Evolutionary conservation across 441 rosid genomes (phyloP).

Genomic region (Manihot esculenta): DNA sequence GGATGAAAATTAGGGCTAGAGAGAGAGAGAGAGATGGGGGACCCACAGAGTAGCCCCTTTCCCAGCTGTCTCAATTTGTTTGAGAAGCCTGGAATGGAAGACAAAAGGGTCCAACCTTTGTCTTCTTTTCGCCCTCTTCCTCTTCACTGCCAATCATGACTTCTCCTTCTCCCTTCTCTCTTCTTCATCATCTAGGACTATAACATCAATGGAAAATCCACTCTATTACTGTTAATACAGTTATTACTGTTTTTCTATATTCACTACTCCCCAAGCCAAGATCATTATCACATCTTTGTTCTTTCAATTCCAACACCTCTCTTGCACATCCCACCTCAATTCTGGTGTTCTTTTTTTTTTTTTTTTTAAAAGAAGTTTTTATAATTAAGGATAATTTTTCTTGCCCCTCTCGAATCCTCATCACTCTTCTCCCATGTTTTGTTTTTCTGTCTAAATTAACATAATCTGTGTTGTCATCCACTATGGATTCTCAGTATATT

Average conservation of each 20-base stretch:
- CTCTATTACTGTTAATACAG: slow-evolving; percentile 6
- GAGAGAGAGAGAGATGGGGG: slow-evolving; percentile 1
- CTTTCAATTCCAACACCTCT: too few species aligned
- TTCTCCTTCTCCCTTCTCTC: not conserved
- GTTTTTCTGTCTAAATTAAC: too few species aligned
- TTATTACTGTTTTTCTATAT: slow-evolving; percentile 18
- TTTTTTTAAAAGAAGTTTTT: too few species aligned
- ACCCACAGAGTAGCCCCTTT: slow-evolving; percentile 1
- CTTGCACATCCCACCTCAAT: slow-evolving; percentile 37
- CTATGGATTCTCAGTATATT: slow-evolving; percentile 40
- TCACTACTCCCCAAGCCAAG: too few species aligned
- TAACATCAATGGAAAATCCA: not conserved
- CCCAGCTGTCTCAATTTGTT: slow-evolving; percentile 16
- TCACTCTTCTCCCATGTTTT: too few species aligned
- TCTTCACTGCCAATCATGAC: slow-evolving; percentile 22
- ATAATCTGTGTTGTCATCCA: slow-evolving; percentile 23
- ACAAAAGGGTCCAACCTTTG: slow-evolving; percentile 10
- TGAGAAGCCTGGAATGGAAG: not conserved
- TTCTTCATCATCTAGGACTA: not conserved
- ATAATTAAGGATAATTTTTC: too few species aligned
- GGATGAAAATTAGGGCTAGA: not conserved
- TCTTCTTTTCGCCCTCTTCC: not conserved
- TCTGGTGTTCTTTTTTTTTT: slow-evolving; percentile 33
- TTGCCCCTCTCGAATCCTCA: too few species aligned
- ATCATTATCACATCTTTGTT: too few species aligned